A percentile compares a stretch with the other conserved stretches of the same genome.
Conservation (phyloP, 352 stramenopile genomes). For the Globisporangium cystogenes region DNA sequence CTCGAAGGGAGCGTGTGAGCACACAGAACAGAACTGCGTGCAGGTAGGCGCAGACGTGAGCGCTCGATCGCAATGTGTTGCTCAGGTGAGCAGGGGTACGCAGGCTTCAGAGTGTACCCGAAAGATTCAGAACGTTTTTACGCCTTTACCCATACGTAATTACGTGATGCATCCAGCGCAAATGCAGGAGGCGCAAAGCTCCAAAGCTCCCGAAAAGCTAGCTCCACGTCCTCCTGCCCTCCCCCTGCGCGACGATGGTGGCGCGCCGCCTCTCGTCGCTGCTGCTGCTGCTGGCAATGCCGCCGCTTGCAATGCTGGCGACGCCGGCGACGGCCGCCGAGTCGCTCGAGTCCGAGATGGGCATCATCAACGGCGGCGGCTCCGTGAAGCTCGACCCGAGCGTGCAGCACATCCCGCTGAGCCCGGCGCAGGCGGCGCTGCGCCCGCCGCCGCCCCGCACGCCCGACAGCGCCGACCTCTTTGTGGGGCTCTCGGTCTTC, state of each 20-base stretch:
- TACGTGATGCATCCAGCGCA: too few species aligned
- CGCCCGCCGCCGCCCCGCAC: constrained; percentile 53
- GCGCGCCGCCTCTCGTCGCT: neutral
- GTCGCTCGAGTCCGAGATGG: constrained; percentile 36
- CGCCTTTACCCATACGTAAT: too few species aligned
- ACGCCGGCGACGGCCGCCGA: neutral
- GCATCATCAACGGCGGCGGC: constrained; percentile 50
- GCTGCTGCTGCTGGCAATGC: neutral
- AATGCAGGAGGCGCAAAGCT: too few species aligned
- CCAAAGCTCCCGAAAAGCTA: neutral
- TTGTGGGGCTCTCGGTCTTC: constrained; percentile 78
- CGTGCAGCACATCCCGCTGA: constrained; percentile 69
- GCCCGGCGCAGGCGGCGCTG: constrained; percentile 23
- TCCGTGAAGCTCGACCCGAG: constrained; percentile 57
- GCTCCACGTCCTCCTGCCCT: neutral
- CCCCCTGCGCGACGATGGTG: neutral
- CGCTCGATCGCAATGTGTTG: too few species aligned
- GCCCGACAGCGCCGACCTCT: constrained; percentile 49
- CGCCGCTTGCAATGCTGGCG: neutral
- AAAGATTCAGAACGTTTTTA: too few species aligned
- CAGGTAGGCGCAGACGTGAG: too few species aligned
- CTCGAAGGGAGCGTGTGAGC: too few species aligned
- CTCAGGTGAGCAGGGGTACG: too few species aligned
- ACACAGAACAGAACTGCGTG: too few species aligned
- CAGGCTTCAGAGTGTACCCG: too few species aligned